Conservation (phyloP, 495 filamentous ascomycete genomes). For the Usnea hakonensis region DNA sequence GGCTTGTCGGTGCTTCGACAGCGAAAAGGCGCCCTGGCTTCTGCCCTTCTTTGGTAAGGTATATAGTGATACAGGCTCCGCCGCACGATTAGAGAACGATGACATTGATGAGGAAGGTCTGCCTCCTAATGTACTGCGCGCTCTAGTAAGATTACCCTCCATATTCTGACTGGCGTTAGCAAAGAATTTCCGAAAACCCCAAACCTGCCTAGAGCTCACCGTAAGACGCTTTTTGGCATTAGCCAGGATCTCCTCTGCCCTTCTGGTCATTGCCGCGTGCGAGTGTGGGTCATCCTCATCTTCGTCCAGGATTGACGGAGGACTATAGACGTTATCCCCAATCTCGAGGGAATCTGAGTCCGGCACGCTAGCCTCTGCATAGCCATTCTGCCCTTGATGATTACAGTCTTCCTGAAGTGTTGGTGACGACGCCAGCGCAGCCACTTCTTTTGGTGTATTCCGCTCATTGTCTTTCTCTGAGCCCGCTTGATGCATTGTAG, state of each 20-base stretch:
- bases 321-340: constrained; percentile 8
- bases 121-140: constrained; percentile 62
- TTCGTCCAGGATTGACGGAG: constrained; percentile 22
- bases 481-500: constrained; percentile 10
- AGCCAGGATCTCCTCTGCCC: constrained; percentile 80
- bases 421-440: constrained; percentile 17
- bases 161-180: constrained; percentile 57
- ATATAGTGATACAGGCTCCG: constrained; percentile 20
- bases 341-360: constrained; percentile 12
- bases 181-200: not conserved
- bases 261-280: constrained; percentile 65
- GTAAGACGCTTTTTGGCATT: constrained; percentile 84
- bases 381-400: not conserved
- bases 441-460: constrained; percentile 8
- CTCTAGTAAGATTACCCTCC: constrained; percentile 80
- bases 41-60: constrained; percentile 14
- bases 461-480: constrained; percentile 13
- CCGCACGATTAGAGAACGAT: constrained; percentile 14
- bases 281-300: constrained; percentile 50
- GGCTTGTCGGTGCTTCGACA: constrained; percentile 33
- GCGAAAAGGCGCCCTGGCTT: constrained; percentile 16
- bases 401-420: constrained; percentile 10
- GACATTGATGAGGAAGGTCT: constrained; percentile 48
- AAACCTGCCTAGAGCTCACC: constrained; percentile 44
- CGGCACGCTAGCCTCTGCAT: constrained; percentile 5